These are phyloP conservation scores for Bipolaris sorokiniana DNA, from an alignment of 2,329 filamentous ascomycete species.

Conservation along the genomic window DNA sequence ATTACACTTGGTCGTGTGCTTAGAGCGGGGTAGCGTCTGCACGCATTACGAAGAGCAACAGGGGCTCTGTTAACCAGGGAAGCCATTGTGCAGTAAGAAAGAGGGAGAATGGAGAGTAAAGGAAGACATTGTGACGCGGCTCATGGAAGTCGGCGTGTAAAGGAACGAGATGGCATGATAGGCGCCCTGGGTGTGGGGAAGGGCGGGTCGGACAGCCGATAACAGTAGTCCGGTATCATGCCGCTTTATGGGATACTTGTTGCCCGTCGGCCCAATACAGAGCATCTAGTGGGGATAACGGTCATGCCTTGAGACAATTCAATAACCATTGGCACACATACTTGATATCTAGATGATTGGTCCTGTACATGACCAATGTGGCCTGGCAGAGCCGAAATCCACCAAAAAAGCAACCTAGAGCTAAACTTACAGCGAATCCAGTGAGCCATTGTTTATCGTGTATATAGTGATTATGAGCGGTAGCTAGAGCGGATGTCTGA, in stretches of 20 bases:
- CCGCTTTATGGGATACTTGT: conserved; percentile 19
- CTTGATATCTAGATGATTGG: not conserved
- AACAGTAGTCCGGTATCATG: conserved; percentile 23
- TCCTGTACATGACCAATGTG: not conserved
- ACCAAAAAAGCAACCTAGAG: not conserved
- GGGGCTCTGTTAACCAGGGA: conserved; percentile 16
- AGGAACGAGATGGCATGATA: conserved; percentile 26
- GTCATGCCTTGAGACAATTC: not conserved
- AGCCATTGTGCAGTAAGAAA: conserved; percentile 21
- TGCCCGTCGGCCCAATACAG: conserved; percentile 20
- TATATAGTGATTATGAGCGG: not conserved
- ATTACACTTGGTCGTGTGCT: conserved; percentile 12
- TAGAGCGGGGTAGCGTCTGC: conserved; percentile 29
- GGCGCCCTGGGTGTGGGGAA: conserved; percentile 26
- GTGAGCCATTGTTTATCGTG: not conserved
- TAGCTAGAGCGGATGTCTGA: not conserved
- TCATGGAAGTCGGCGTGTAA: conserved; percentile 21
- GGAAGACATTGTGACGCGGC: conserved; percentile 13
- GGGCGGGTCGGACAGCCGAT: conserved; percentile 26
- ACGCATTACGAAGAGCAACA: conserved; percentile 28
- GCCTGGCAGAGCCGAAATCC: not conserved
- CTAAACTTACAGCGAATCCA: not conserved
- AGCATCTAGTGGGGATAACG: not conserved
- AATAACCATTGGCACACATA: not conserved
- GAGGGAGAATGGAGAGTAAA: conserved; percentile 3